phyloP scores from a whole-genome alignment of 2,329 filamentous ascomycete species.

The Ophiostoma triangulosporum region DNA sequence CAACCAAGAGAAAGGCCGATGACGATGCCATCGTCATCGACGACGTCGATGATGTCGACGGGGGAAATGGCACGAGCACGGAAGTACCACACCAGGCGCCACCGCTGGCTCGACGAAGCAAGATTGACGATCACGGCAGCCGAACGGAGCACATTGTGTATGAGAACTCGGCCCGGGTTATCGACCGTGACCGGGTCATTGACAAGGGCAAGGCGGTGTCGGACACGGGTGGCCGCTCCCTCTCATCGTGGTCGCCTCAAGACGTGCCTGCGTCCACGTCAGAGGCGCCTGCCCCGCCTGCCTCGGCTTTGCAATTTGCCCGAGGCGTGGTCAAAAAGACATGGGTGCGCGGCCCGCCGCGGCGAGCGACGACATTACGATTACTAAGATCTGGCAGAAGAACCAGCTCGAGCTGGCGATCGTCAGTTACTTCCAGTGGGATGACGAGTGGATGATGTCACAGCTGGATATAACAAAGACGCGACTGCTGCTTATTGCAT shows the following conservation, averaged over 20 bases:
- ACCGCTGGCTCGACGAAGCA: not conserved
- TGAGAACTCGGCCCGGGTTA: not conserved
- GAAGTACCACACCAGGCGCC: not conserved
- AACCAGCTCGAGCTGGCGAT: constrained; percentile 60
- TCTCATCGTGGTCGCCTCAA: not conserved
- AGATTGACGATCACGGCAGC: not conserved
- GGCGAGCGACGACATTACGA: constrained; percentile 61
- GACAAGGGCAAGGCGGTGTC: not conserved
- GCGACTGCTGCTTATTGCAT: constrained; percentile 48
- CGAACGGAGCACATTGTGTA: not conserved
- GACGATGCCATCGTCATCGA: constrained; percentile 4
- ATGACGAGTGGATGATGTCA: constrained; percentile 62
- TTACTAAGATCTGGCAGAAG: constrained; percentile 75
- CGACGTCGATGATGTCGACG: not conserved
- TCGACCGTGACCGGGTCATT: too few relatives aligned
- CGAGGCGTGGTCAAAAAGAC: constrained; percentile 68
- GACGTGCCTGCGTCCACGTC: not conserved
- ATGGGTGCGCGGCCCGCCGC: constrained; percentile 50
- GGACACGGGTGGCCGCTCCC: not conserved
- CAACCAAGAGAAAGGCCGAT: constrained; percentile 7
- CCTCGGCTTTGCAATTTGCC: constrained; percentile 27
- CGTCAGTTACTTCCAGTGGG: constrained; percentile 77
- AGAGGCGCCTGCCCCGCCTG: not conserved
- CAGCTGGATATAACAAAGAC: constrained; percentile 52
- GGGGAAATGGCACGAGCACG: not conserved